phyloP scores from a whole-genome alignment of 129 eudicot species.

The Chrysanthemum seticuspe region DNA sequence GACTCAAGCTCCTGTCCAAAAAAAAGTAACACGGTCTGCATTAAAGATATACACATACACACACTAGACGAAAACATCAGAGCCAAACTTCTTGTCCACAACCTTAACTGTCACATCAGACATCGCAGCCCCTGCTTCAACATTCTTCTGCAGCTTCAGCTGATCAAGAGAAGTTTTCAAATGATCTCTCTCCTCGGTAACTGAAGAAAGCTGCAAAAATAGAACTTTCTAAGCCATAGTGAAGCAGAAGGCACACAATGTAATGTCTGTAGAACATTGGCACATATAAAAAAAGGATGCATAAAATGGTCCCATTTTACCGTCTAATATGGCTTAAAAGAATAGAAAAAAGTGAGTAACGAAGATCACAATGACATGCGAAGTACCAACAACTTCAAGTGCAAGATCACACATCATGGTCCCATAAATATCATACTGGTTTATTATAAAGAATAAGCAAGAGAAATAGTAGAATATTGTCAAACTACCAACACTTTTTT shows the following conservation, averaged over 20 bases:
- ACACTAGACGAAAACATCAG: background rate
- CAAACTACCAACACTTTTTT: background rate
- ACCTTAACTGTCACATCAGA: constrained; percentile 55
- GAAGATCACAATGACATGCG: constrained; percentile 7
- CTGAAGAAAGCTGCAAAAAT: constrained; percentile 63
- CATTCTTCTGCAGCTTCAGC: constrained; percentile 49
- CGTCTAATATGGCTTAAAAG: background rate
- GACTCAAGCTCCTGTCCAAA: constrained; percentile 73
- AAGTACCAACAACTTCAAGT: constrained; percentile 8
- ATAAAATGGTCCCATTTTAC: background rate
- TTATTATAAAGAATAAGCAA: background rate
- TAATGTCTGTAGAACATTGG: background rate
- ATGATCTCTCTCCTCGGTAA: constrained; percentile 72
- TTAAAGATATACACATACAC: constrained; percentile 8
- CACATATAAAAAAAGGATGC: background rate
- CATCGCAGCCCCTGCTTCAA: constrained; percentile 47
- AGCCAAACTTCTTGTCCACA: constrained; percentile 11
- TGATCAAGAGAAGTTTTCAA: constrained; percentile 46
- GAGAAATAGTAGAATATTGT: background rate
- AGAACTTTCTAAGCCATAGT: background rate
- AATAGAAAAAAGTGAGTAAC: constrained; percentile 6
- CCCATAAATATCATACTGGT: constrained; percentile 2
- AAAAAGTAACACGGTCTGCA: constrained; percentile 21
- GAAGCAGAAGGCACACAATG: constrained; percentile 2
- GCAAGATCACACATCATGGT: background rate